Evolutionary conservation across 1,139 yeast species (phyloP).

Genomic region (Pichia sp.): DNA sequence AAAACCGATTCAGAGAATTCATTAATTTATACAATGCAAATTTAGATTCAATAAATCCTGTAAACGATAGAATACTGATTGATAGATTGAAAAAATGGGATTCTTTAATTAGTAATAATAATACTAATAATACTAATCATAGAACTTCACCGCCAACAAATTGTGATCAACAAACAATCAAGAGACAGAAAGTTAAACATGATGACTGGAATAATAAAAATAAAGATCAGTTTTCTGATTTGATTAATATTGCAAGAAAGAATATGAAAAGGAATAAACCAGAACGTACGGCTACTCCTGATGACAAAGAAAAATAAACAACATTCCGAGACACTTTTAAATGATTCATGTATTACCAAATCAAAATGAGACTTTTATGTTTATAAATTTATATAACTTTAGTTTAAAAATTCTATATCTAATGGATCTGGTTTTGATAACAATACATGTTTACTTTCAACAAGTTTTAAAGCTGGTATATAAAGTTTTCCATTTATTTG

Average conservation of each 20-base stretch:
- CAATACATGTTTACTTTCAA: constrained; percentile 23
- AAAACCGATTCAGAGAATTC: constrained; percentile 70
- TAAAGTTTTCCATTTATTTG: constrained; percentile 19
- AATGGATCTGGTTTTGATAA: background rate
- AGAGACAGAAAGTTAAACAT: constrained; percentile 29
- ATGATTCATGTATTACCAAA: background rate
- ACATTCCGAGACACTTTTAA: background rate
- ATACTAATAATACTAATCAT: background rate
- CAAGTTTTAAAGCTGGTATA: constrained; percentile 26
- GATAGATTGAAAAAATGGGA: constrained; percentile 70
- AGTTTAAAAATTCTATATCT: constrained; percentile 2
- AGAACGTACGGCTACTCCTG: constrained; percentile 1
- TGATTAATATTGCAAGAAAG: constrained; percentile 45
- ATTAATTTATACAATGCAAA: constrained; percentile 78
- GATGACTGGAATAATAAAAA: constrained; percentile 48
- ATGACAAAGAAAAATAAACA: background rate
- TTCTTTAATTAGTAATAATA: constrained; percentile 23
- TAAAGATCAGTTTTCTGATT: constrained; percentile 43
- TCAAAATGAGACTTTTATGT: background rate
- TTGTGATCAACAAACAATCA: constrained; percentile 4
- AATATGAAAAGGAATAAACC: constrained; percentile 26
- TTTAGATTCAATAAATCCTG: constrained; percentile 68
- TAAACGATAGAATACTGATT: constrained; percentile 46
- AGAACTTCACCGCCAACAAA: constrained; percentile 3
- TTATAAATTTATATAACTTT: background rate